Conservation (phyloP, 805 yeast genomes). For the Hanseniaspora mollemarum region DNA sequence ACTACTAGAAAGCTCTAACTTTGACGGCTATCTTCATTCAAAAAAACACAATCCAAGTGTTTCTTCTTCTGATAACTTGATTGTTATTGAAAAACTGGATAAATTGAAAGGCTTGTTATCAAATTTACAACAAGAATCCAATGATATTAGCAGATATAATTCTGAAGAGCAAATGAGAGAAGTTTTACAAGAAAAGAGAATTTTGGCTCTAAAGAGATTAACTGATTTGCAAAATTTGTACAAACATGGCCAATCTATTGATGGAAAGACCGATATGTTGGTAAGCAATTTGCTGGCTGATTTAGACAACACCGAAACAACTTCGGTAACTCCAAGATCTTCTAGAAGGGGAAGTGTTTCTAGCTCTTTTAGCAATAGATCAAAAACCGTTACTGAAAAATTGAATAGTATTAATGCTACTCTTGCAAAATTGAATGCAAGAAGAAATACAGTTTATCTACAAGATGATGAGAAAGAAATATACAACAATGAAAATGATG, state of each 20-base stretch:
- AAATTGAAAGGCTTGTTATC: conserved; percentile 47
- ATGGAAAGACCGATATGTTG: conserved; percentile 2
- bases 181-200: conserved; percentile 46
- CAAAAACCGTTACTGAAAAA: conserved; percentile 6
- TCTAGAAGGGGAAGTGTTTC: conserved; percentile 6
- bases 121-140: conserved; percentile 58
- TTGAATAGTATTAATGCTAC: conserved; percentile 14
- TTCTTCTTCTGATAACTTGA: conserved; percentile 34
- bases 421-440: conserved; percentile 8
- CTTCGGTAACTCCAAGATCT: background rate
- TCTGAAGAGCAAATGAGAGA: conserved; percentile 41
- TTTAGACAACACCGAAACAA: background rate
- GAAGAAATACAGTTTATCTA: conserved; percentile 1
- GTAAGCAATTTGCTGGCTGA: conserved; percentile 6
- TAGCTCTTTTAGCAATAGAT: background rate
- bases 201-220: conserved; percentile 59
- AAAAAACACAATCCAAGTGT: conserved; percentile 24
- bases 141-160: conserved; percentile 61
- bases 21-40: conserved; percentile 38
- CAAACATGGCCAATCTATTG: conserved; percentile 47
- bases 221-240: conserved; percentile 56
- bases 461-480: background rate
- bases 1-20: conserved; percentile 75
- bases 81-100: conserved; percentile 37
- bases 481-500: conserved; percentile 14